Conservation (phyloP, 257 asterid genomes). For the Ajuga chamaepitys region DNA sequence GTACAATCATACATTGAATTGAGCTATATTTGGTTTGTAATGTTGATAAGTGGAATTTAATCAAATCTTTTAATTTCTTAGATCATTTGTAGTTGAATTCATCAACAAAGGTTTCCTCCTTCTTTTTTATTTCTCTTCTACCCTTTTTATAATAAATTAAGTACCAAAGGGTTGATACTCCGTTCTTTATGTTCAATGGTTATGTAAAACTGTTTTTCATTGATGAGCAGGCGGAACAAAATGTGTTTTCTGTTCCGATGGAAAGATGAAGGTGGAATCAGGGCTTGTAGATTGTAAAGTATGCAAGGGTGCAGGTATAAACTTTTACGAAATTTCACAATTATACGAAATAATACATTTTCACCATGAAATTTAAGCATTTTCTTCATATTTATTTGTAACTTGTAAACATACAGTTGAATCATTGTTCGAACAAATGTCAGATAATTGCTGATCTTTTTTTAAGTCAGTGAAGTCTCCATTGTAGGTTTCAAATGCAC, state of each 20-base stretch:
- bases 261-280: conserved; percentile 78
- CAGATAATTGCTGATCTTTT: too few relatives aligned
- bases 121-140: too few relatives aligned
- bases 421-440: not conserved
- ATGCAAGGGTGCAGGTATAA: conserved; percentile 91
- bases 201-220: too few relatives aligned
- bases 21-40: not conserved
- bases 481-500: too few relatives aligned
- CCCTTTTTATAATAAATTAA: too few relatives aligned
- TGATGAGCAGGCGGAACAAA: conserved; percentile 76
- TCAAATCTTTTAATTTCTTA: not conserved
- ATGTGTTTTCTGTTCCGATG: conserved; percentile 83
- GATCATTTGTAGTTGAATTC: not conserved
- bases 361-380: not conserved
- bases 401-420: not conserved
- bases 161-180: too few relatives aligned
- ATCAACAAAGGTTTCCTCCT: too few relatives aligned
- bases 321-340: too few relatives aligned
- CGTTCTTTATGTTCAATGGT: too few relatives aligned
- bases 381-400: not conserved
- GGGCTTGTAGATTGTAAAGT: conserved; percentile 83
- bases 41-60: not conserved
- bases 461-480: too few relatives aligned
- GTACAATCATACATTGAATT: not conserved
- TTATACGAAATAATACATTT: not conserved